Evolutionary conservation across 192 early-diverging fungal genomes (phyloP), one percentile per base, ranked within the genome.

Genomic region (Coemansia sp.): DNA sequence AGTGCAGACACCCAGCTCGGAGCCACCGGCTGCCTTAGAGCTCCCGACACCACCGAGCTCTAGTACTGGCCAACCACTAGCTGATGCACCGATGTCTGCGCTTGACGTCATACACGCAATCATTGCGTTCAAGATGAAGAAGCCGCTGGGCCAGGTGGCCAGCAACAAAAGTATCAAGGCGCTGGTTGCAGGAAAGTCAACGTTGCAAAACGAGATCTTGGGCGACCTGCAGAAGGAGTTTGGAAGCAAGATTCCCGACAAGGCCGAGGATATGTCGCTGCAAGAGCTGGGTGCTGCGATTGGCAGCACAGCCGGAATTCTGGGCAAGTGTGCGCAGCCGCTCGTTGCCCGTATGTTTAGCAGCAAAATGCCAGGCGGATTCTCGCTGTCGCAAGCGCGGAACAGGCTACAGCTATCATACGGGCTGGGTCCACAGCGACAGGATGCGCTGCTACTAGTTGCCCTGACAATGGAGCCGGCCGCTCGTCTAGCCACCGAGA

Each of bases 171-270:
- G 83, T 38, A 77, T 77, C 49, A 77, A 97, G 79, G 85, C 88
- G 42, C 83, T 97, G 35, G 89, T 92, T 32, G 90, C 85, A 26
- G 94, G 94, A 59, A 97, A 97, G 69, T 92, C 88, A 4, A 97
- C 91, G 36, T 80, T 96, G 23, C 93, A 96, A 64, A 97, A 97
- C 80, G 94, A 97, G 60, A 92, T 97, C 36, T 79, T 97, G 46
- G 94, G 92, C 68, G 92, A 95, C 67, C 70, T 97, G 34, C 89
- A 87, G 48, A 92, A 90, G 58, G 94, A 97, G 71, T 93, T 97
- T 79, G 84, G 85, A 55, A 82, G 74, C 50, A 82, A 78, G 53
- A 81, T 91, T 43, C 88, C 92, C 26, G 92, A 94, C 63, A 93
- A 92, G 75, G 83, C 89, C 49, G 94, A 97, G 62, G 91, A 97